phyloP scores from a whole-genome alignment of 805 yeast species.

The Ogataea glucozyma region DNA sequence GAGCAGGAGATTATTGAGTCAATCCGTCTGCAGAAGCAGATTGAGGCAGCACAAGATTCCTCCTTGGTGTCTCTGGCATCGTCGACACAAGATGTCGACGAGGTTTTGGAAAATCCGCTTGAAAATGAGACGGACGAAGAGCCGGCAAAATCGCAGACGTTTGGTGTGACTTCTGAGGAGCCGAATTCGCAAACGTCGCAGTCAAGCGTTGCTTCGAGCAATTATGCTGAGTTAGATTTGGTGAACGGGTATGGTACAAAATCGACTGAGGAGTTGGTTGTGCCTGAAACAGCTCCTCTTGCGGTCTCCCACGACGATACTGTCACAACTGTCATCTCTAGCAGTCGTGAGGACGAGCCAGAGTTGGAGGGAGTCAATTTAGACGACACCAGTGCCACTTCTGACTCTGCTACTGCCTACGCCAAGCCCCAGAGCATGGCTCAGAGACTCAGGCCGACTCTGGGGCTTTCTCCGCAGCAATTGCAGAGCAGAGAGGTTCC shows the following conservation, averaged over 20 bases:
- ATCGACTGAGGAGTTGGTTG: constrained; percentile 5
- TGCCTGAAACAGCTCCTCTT: not conserved
- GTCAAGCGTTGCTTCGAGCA: constrained; percentile 17
- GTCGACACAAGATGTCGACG: constrained; percentile 16
- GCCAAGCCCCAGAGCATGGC: constrained; percentile 40
- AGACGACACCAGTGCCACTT: constrained; percentile 5
- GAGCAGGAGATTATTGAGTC: constrained; percentile 32
- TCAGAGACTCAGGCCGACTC: constrained; percentile 45
- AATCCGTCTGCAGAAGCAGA: constrained; percentile 23
- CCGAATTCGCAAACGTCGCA: constrained; percentile 6
- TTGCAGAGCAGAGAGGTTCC: constrained; percentile 10
- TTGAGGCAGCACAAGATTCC: constrained; percentile 20
- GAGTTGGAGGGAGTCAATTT: constrained; percentile 7
- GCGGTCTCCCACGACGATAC: constrained; percentile 11
- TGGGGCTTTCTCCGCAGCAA: constrained; percentile 28
- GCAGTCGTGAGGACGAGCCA: constrained; percentile 10
- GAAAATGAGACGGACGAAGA: not conserved
- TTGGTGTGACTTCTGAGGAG: too few species aligned
- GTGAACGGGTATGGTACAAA: constrained; percentile 14
- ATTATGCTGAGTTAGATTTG: constrained; percentile 14
- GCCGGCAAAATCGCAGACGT: constrained; percentile 7
- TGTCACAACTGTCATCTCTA: constrained; percentile 13
- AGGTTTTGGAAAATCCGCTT: constrained; percentile 8
- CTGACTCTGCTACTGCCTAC: constrained; percentile 12
- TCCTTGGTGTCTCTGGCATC: constrained; percentile 24